Evolutionary conservation across 176 grass and related monocot genomes (phyloP), one percentile per base, ranked within the genome.

Genomic region (Eragrostis curvula): DNA sequence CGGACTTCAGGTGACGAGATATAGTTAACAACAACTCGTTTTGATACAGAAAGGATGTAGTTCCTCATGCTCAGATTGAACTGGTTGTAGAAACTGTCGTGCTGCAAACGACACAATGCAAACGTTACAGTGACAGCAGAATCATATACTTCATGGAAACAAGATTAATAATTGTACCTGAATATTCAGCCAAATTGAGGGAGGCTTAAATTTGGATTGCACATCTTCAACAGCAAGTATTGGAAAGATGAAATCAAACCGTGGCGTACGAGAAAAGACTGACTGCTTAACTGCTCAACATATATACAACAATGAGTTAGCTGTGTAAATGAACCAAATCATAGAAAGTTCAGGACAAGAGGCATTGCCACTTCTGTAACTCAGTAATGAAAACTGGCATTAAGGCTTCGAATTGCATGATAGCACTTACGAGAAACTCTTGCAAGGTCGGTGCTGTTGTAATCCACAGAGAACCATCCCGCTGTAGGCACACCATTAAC

Each of bases 41-140:
- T 99, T 8, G 81, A 85, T 32, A 90, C 87, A 47, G 87, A 88
- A 83, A 86, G 50, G 29, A 92, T 52, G 80, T 93, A 96, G 3
- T 17, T 93, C 88, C 74, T 90, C 96, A 96, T 96, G 89, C 83
- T 99, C 61, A 99, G 74, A 48, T 99, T 96, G 76, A 93, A 90
- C 68, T 96, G 93, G 10, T 44, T 75, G 85, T 96, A 99, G 88
- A 99, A 99, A 63, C 50, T 79, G 75, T 93, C 91, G 79, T 99
- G 86, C 96, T 99, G 84, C 88, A 91, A 68, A 84, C 53, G 30
- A 8, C 56, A 43, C 18, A 46, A 82, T 59, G 64, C 24, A 40
- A 44, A 76, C 58, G 48, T 68, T 48, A 83, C 25, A 46, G 36
- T n/a, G 17, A 68, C 1, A 27, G 29, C 32, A 20, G 32, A 72